Conservation (phyloP, 1,139 yeast genomes). For the Magnusiomyces fungicola region DNA sequence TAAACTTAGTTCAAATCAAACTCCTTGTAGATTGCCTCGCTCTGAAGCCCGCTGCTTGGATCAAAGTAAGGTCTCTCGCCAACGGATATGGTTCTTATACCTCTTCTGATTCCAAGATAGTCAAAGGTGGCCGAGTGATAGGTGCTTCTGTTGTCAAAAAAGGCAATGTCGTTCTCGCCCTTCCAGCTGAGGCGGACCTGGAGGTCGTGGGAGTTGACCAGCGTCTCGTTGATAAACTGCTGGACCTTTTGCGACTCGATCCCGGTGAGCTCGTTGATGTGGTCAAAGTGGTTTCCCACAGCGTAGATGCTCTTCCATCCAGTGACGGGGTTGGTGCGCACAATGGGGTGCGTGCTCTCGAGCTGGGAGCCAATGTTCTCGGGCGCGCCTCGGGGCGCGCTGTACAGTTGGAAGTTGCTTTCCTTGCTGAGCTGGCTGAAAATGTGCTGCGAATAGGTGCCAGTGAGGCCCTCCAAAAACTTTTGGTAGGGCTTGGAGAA, state of each 20-base stretch:
- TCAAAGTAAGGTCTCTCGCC: conserved; percentile 51
- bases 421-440: conserved; percentile 34
- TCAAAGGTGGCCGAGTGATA: conserved; percentile 20
- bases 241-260: conserved; percentile 35
- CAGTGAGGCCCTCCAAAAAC: conserved; percentile 36
- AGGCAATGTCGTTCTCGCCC: conserved; percentile 46
- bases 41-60: conserved; percentile 43
- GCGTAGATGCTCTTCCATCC: conserved; percentile 42
- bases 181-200: conserved; percentile 45
- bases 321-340: conserved; percentile 44
- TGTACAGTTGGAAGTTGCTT: conserved; percentile 33
- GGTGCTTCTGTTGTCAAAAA: conserved; percentile 26
- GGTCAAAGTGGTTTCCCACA: conserved; percentile 36
- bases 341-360: conserved; percentile 37
- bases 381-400: conserved; percentile 32
- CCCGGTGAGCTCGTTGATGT: conserved; percentile 37
- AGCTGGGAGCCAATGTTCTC: conserved; percentile 28
- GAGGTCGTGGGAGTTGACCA: conserved; percentile 36
- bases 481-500: conserved; percentile 38
- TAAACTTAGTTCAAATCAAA: too few species aligned
- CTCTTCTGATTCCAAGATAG: conserved; percentile 40
- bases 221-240: conserved; percentile 37
- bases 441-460: conserved; percentile 26
- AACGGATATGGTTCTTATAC: conserved; percentile 51
- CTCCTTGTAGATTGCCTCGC: conserved; percentile 33